Evolutionary conservation across 2,329 filamentous ascomycete species (phyloP), one percentile per base, ranked within the genome.

Genomic region (Periglandula ipomoeae): DNA sequence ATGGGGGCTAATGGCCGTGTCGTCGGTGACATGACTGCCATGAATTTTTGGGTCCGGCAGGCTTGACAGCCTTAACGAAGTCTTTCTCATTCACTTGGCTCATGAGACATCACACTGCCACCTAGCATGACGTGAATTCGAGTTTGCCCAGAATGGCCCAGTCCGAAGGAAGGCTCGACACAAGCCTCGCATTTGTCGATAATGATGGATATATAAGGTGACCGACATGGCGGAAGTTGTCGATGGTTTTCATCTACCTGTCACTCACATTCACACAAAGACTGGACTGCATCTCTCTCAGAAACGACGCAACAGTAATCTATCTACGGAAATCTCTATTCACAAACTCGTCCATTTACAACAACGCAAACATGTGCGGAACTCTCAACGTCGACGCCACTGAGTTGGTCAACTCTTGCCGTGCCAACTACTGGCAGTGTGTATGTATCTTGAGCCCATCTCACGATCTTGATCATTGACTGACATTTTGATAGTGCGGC

Each of bases 401-500:
- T 7, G 38, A 34, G 24, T 24, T 48, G 13, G 35, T 42, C 22
- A 48, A 35, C 39, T 8, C 37, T 4, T 15, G 32, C 10, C 24
- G 30, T 10, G 30, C 50, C 1, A 46, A 15, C 37, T 37, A 37
- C 35, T 53, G 50, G 55, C 50, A 52, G 48, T 56, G 55, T 41
- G 55, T 56, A 54, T 5, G 53, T 48, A n/a, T 0, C 17, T 13
- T 24, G 19, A 23, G 22, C 22, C 15, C n/a, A n/a, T 6, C 2
- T 23, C 10, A 6, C 10, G 4, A 4, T 27, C 15, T 6, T 40
- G 10, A 15, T 4, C 23, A 6, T 26, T 11, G 11, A 20, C 46
- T 55, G 24, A 52, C 47, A n/a, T 44, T 9, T 2, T n/a, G 4
- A 5, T 20, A 58, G 56, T 58, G 56, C 55, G 39, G 37, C 4